phyloP scores from a whole-genome alignment of 73 alveolate species.

The Paramecium biaurelia region DNA sequence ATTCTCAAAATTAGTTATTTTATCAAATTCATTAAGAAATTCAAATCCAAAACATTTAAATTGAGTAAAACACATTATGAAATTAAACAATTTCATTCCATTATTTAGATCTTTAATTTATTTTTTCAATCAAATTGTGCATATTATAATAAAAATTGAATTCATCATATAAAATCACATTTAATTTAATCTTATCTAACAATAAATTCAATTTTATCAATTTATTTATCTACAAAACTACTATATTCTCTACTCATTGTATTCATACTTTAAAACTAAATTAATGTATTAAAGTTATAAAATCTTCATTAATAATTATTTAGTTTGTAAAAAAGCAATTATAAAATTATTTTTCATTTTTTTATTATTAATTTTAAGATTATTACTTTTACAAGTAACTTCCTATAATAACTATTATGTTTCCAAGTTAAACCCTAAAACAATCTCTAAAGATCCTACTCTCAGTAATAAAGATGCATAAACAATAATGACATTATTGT shows the following conservation, averaged over 20 bases:
- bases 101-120: neutral
- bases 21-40: neutral
- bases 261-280: neutral
- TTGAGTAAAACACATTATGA: neutral
- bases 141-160: too few relatives aligned
- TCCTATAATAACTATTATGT: neutral
- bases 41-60: neutral
- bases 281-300: neutral
- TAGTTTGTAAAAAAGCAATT: neutral
- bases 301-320: neutral
- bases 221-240: neutral
- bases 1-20: neutral
- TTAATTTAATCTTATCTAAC: neutral
- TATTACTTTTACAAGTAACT: neutral
- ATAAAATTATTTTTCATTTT: neutral
- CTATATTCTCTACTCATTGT: neutral
- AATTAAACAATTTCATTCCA: neutral
- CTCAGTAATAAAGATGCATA: neutral
- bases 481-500: neutral
- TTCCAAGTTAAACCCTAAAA: neutral
- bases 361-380: neutral
- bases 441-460: neutral
- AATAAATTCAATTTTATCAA: neutral
- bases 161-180: neutral
- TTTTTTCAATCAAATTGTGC: neutral